phyloP scores from a whole-genome alignment of 2,329 filamentous ascomycete species.

The Cadophora malorum region DNA sequence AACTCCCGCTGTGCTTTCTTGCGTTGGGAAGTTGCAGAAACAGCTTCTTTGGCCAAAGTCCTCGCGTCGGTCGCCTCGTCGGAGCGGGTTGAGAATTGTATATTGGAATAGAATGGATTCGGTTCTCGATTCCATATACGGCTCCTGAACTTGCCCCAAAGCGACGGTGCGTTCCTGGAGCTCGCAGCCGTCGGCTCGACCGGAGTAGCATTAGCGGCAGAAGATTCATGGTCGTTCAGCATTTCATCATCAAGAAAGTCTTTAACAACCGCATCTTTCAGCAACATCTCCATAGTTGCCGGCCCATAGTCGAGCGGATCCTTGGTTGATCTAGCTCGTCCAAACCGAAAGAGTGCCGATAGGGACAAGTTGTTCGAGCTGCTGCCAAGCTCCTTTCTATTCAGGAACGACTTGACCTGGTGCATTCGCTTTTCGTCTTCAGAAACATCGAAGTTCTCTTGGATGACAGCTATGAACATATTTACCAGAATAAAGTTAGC shows the following conservation, averaged over 20 bases:
- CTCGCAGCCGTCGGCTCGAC: slow-evolving; percentile 50
- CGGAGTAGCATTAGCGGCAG: slow-evolving; percentile 36
- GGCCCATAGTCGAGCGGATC: slow-evolving; percentile 93
- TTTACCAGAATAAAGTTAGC: slow-evolving; percentile 96
- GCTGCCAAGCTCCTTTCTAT: slow-evolving; percentile 82
- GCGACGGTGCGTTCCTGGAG: slow-evolving; percentile 62
- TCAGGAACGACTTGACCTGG: slow-evolving; percentile 93
- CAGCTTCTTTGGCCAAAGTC: slow-evolving; percentile 88
- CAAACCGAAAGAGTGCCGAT: slow-evolving; percentile 71
- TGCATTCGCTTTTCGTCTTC: slow-evolving; percentile 97
- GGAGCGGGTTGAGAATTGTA: slow-evolving; percentile 67
- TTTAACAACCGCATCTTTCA: slow-evolving; percentile 93
- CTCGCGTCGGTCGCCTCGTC: slow-evolving; percentile 84
- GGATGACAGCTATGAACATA: slow-evolving; percentile 99
- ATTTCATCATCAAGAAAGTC: slow-evolving; percentile 87
- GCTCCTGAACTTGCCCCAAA: slow-evolving; percentile 66
- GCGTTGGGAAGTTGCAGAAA: slow-evolving; percentile 80
- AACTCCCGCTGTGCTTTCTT: slow-evolving; percentile 93
- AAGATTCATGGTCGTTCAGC: slow-evolving; percentile 49
- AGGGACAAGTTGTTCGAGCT: slow-evolving; percentile 77
- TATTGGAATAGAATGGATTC: slow-evolving; percentile 92
- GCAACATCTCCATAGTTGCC: slow-evolving; percentile 91
- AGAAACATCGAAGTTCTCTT: slow-evolving; percentile 98
- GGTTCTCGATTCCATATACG: slow-evolving; percentile 72
- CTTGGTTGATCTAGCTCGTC: slow-evolving; percentile 64